Percentiles rank a stretch among this genome's conserved stretches.
These are phyloP conservation scores for Solanum pennellii DNA, from an alignment of 257 asterid species.

Conservation along the genomic window DNA sequence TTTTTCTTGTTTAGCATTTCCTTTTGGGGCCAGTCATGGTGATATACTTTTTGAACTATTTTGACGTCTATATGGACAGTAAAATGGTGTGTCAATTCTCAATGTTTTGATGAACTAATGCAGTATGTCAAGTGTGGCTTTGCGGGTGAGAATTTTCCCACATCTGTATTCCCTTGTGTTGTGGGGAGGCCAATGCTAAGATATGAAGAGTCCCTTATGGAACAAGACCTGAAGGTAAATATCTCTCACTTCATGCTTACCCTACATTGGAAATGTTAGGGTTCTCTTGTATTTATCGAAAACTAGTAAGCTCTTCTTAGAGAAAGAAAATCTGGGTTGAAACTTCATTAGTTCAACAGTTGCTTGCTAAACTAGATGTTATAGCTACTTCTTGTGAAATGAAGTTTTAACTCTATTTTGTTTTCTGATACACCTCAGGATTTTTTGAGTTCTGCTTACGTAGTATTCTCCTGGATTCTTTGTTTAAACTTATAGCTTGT, in stretches of 20 bases:
- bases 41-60: neutral
- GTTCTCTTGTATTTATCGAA: neutral
- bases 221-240: constrained; percentile 74
- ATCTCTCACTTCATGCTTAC: neutral
- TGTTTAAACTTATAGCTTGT: neutral
- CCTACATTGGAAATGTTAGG: neutral
- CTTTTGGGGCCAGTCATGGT: neutral
- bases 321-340: neutral
- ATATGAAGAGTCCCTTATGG: constrained; percentile 87
- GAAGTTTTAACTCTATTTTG: neutral
- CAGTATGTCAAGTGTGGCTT: constrained; percentile 99
- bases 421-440: neutral
- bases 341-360: neutral
- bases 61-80: neutral
- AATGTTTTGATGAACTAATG: constrained; percentile 12
- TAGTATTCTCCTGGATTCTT: neutral
- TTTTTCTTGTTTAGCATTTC: neutral
- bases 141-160: constrained; percentile 92
- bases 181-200: constrained; percentile 98
- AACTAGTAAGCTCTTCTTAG: neutral
- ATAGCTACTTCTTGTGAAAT: neutral
- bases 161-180: constrained; percentile 94
- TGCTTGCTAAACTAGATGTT: neutral
- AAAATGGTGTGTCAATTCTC: neutral
- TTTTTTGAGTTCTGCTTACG: neutral